Conservation (phyloP, 306 rosid genomes). For the Inga leiocalycina region DNA sequence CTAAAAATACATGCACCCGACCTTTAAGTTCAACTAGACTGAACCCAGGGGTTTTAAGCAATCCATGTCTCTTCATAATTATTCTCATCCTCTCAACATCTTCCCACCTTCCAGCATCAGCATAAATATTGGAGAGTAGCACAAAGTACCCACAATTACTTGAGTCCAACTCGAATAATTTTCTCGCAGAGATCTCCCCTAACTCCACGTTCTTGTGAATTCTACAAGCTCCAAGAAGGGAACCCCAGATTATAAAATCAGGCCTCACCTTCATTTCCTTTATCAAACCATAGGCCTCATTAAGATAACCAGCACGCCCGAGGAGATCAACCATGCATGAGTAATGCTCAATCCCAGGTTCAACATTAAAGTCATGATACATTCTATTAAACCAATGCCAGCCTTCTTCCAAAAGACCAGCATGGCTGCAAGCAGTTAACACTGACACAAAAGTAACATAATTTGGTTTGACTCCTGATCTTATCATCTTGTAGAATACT, state of each 20-base stretch:
- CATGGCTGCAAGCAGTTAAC: conserved; percentile 81
- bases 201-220: conserved; percentile 72
- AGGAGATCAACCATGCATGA: conserved; percentile 85
- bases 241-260: conserved; percentile 77
- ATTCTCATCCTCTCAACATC: conserved; percentile 75
- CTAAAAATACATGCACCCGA: conserved; percentile 65
- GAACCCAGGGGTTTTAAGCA: conserved; percentile 77
- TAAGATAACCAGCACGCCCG: conserved; percentile 73
- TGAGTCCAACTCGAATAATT: conserved; percentile 72
- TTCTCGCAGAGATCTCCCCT: conserved; percentile 69
- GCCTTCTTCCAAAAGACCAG: conserved; percentile 71
- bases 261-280: conserved; percentile 68
- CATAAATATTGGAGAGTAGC: conserved; percentile 76
- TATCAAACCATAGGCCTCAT: conserved; percentile 69
- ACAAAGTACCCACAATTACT: conserved; percentile 76
- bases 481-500: conserved; percentile 60
- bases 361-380: conserved; percentile 55
- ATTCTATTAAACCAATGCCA: conserved; percentile 78
- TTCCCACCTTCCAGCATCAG: conserved; percentile 76
- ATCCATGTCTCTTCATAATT: conserved; percentile 60
- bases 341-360: conserved; percentile 79
- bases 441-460: conserved; percentile 71
- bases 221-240: conserved; percentile 80
- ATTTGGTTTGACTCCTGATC: conserved; percentile 58
- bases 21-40: conserved; percentile 81